These are phyloP conservation scores for Flaveria sonorensis DNA, from an alignment of 129 eudicot genomes.

Conservation along the genomic window DNA sequence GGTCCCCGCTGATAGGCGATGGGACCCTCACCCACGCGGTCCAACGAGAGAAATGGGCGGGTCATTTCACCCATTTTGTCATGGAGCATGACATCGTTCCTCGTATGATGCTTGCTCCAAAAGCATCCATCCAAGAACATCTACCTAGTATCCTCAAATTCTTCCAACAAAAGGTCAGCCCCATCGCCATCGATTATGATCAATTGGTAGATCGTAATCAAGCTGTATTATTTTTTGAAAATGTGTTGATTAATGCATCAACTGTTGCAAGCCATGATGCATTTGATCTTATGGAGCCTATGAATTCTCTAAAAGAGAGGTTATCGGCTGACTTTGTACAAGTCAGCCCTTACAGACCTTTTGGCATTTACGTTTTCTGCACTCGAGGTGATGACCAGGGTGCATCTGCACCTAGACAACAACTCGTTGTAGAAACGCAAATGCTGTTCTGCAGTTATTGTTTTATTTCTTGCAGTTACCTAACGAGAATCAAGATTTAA, in stretches of 20 bases:
- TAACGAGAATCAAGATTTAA: constrained; percentile 23
- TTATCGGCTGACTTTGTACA: constrained; percentile 46
- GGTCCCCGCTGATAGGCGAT: constrained; percentile 74
- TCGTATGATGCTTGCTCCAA: constrained; percentile 66
- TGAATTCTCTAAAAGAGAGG: constrained; percentile 51
- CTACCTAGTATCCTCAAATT: constrained; percentile 44
- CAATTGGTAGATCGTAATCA: constrained; percentile 2
- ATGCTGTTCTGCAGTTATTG: constrained; percentile 64
- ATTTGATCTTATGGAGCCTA: constrained; percentile 61
- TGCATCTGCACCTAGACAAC: not conserved
- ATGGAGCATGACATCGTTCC: constrained; percentile 72
- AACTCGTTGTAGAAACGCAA: constrained; percentile 55
- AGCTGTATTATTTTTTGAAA: constrained; percentile 37
- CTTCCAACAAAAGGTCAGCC: constrained; percentile 39
- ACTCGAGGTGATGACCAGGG: constrained; percentile 34
- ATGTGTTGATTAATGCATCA: constrained; percentile 53
- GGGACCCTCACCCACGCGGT: constrained; percentile 56
- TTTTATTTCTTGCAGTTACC: constrained; percentile 56
- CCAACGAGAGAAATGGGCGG: constrained; percentile 64
- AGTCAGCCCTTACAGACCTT: constrained; percentile 81
- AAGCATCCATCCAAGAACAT: constrained; percentile 38
- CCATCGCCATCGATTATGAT: not conserved
- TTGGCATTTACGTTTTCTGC: constrained; percentile 64
- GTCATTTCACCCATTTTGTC: constrained; percentile 60
- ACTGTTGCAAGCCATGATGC: constrained; percentile 69